Evolutionary conservation across 805 yeast genomes (phyloP).

Genomic region (Ogataea paraovalis): DNA sequence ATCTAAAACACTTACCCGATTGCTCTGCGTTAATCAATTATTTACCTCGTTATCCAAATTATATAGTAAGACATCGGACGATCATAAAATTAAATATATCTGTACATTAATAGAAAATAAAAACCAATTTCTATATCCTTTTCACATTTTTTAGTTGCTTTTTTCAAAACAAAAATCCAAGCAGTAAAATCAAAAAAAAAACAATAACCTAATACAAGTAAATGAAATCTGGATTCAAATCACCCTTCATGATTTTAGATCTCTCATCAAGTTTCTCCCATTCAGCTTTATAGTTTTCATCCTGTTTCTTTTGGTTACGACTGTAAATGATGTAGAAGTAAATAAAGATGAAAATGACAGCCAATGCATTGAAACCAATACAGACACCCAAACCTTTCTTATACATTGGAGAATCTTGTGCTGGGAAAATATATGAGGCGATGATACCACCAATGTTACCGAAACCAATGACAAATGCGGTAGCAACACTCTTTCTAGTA

Average conservation of each 20-base stretch:
- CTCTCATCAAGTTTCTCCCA: slow-evolving; percentile 28
- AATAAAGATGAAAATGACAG: slow-evolving; percentile 34
- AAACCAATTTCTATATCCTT: background rate
- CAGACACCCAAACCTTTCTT: slow-evolving; percentile 50
- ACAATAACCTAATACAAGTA: slow-evolving; percentile 36
- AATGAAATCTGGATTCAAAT: slow-evolving; percentile 41
- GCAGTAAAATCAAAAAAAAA: background rate
- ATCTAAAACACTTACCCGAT: too few relatives aligned
- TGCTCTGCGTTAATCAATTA: too few relatives aligned
- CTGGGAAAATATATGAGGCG: slow-evolving; percentile 52
- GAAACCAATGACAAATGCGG: slow-evolving; percentile 59
- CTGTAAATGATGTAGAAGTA: slow-evolving; percentile 31
- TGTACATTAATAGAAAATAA: background rate
- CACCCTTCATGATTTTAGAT: slow-evolving; percentile 32
- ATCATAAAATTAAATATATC: background rate
- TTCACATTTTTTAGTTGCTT: background rate
- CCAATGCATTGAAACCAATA: slow-evolving; percentile 43
- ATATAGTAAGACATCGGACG: background rate
- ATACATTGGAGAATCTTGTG: slow-evolving; percentile 56
- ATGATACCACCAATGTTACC: slow-evolving; percentile 74
- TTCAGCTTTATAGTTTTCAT: slow-evolving; percentile 24
- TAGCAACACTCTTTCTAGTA: slow-evolving; percentile 46
- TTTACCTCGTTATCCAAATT: background rate
- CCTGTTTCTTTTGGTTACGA: slow-evolving; percentile 35
- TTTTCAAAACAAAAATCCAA: background rate